Base-by-base conservation (phyloP, 768 basidiomycete species). In the Pilatotrama ljubarskyi region DNA sequence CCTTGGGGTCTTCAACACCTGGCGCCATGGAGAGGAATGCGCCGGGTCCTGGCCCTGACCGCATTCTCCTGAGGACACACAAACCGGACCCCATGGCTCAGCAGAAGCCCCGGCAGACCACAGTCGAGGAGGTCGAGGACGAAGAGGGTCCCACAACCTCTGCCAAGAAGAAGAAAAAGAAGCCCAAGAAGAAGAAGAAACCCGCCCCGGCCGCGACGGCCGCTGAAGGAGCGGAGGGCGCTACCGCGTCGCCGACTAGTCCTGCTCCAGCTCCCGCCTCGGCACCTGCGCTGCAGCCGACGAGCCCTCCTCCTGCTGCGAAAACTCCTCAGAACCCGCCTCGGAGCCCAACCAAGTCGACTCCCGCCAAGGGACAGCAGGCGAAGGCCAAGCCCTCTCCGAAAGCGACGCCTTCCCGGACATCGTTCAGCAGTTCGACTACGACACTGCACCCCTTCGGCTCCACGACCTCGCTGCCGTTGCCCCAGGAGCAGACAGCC, bases 121-220 rank as follows among this genome's bases (percentile, higher is more conserved):
- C 86, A 0, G 78, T 88, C 9, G 90, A 90, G 66, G 88, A 92
- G 41, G 86, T 83, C 0, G 87, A 88, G 50, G 91, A 90, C 49
- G 88, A 88, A 68, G 87, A 84, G 35, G 81, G 80, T 4, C 73
- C 71, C 0, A 54, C 67, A 2, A 48, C 72, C 1, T 73, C 78
- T 1, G 68, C 76, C 46, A 90, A 90, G 77, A 90, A 88, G 71
- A 88, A 90, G 73, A 87, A 87, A 71, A 88, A 87, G 74, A 90
- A 88, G 65, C 74, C 81, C 20, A 90, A 87, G 77, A 91, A 90
- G 70, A 85, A 83, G 71, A 82, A 82, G 64, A 73, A 74, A 55
- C 60, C 76, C 8, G 54, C 74, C 18, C 58, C 72, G 3, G 60
- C 73, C 5, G 49, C 73, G 36, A 64, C 51, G n/a, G 44, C 55